Base-by-base conservation (phyloP, 1,139 yeast genomes). In the Pichia sp. region DNA sequence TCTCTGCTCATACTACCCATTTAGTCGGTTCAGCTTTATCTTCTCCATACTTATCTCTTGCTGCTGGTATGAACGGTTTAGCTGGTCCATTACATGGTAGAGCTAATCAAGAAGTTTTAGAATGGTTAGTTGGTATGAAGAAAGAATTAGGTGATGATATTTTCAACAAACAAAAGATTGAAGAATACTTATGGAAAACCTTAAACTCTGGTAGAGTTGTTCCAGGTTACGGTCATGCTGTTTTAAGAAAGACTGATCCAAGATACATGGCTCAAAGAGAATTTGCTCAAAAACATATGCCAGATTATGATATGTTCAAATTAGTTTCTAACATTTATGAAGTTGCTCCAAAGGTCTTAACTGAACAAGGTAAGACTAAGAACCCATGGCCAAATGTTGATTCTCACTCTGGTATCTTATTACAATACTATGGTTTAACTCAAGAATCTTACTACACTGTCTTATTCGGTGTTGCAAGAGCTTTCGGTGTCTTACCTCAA, bases 381-480 rank as follows among this genome's bases (percentile, higher is more conserved):
- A 90, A 89, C 80, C 97, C 97, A 73, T 89, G 92, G 92, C 97
- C 97, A 70, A 90, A 90, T 70, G 97, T 90, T 60, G 97, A 90
- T 72, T 87, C 97, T 49, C 95, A 87, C 73, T 89, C 97, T 45
- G 97, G 97, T 74, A 96, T 90, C 57, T 74, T 92, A 61, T 82
- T 92, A 74, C 96, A 90, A 73, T 89, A 92, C 80, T 92, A 90
- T 75, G 97, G 97, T 57, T 79, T 92, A 70, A 85, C 86, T 52
- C 96, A 92, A 75, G 86, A 89, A 62, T 82, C 94, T 47, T 92
- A 87, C 86, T 92, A 92, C 81, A 92, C 98, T 47, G 98, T 92
- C 46, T 78, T 90, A 66, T 92, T 92, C 69, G 98, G 97, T 78
- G 97, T 92, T 56, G 82, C 97, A 55, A 85, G 98, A 75, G 96